phyloP scores from a whole-genome alignment of 208 protist species.

The Entamoeba invadens region DNA sequence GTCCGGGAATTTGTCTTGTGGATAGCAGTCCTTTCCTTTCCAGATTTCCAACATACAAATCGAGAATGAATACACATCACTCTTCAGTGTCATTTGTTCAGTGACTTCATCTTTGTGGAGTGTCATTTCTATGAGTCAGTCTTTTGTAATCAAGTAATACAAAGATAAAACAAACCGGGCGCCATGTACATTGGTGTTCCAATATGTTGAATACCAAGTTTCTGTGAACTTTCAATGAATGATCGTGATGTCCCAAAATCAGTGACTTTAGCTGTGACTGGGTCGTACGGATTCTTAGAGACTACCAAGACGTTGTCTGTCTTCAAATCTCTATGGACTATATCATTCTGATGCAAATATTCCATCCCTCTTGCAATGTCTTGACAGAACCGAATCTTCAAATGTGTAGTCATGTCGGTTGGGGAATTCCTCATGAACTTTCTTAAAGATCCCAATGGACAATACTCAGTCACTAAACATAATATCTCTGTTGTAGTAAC shows the following conservation, averaged over 20 bases:
- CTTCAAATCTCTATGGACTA: not conserved
- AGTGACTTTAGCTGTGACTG: not conserved
- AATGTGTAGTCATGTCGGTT: not conserved
- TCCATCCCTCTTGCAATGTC: not conserved
- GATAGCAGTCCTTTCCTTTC: not conserved
- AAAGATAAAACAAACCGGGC: no score
- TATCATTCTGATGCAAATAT: not conserved
- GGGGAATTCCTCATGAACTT: not conserved
- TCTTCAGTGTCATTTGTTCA: not conserved
- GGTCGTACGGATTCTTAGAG: not conserved
- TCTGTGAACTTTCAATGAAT: not conserved
- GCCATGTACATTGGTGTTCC: not conserved
- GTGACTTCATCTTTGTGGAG: not conserved
- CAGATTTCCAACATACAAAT: not conserved
- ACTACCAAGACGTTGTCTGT: not conserved
- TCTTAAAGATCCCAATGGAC: not conserved
- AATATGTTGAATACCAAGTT: not conserved
- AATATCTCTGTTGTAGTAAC: not conserved
- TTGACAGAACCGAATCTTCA: not conserved
- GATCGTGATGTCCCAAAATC: not conserved
- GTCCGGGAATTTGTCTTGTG: not conserved
- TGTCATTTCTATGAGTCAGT: slow-evolving; percentile 2
- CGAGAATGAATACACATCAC: not conserved
- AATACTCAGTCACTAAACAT: not conserved
- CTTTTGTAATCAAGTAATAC: no score